Conservation (phyloP, 257 asterid genomes). For the Ajuga chamaepitys region DNA sequence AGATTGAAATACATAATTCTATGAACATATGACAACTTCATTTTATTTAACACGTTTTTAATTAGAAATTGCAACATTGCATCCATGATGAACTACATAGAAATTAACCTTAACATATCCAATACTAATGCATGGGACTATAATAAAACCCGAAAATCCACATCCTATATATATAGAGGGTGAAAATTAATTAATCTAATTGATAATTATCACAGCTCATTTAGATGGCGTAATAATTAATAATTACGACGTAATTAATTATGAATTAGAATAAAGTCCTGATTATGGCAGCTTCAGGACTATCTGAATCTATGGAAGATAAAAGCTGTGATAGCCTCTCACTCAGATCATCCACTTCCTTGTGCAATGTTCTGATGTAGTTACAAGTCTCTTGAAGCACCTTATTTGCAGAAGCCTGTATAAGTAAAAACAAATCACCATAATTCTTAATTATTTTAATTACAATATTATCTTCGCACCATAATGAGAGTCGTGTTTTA, state of each 20-base stretch:
- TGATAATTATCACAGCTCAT: background rate
- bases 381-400: conserved; percentile 95
- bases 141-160: background rate
- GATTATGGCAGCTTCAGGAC: conserved; percentile 88
- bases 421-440: background rate
- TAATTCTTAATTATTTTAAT: background rate
- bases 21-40: background rate
- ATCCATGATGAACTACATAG: no score
- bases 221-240: background rate
- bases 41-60: conserved; percentile 4
- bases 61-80: conserved; percentile 19
- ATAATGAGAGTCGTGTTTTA: no score
- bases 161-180: background rate
- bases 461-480: background rate
- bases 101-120: no score
- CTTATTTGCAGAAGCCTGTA: conserved; percentile 78
- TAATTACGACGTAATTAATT: no score
- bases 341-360: conserved; percentile 81
- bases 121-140: background rate
- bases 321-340: conserved; percentile 80
- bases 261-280: conserved; percentile 56
- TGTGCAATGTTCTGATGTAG: conserved; percentile 75
- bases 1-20: no score
- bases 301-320: conserved; percentile 71
- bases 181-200: background rate